Evolutionary conservation across 345 rosid species (phyloP), one percentile per base, ranked within the genome.

Genomic region (Linum trigynum): DNA sequence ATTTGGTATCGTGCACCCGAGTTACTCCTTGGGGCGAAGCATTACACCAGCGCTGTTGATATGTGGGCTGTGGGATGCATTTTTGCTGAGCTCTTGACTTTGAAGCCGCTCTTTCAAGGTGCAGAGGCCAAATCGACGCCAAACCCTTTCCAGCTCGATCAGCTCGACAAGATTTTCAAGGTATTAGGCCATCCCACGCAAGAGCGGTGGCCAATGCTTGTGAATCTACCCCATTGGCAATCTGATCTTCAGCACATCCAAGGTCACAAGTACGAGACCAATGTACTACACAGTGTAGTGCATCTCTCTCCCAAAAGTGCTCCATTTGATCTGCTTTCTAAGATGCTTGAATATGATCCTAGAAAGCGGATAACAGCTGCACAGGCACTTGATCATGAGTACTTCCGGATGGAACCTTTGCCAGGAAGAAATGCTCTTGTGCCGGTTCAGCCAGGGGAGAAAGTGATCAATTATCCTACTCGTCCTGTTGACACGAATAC

Each of bases 51-150:
- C 42, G 96, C 98, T 14, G 97, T 94, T 51, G 99, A 94, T 69
- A 90, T 84, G 92, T 94, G 98, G 98, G 99, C 99, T 3, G 86
- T 95, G 41, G 99, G 99, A 42, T 95, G 99, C 83, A 91, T 95
- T 65, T 95, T 95, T 66, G 99, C 99, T 4, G 99, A 91, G 55
- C 86, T 90, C 72, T 79, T 94, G 77, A 90, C 99, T 62, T 82
- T 94, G 75, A 95, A 91, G 82, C 99, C 99, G 3, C 82, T 94
- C 64, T 94, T 94, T 71, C 97, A 94, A 80, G 99, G 99, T 59
- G 85, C 88, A 59, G 97, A 94, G 74, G 99, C 92, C 40, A 94
- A 94, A 72, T 85, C 95, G 7, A 64, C 77, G 35, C 86, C 82
- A 59, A 86, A 84, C 76, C 99, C 99, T 65, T 94, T 94, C 80